Base-by-base conservation (phyloP, 306 rosid species). In the Senna siamea region DNA sequence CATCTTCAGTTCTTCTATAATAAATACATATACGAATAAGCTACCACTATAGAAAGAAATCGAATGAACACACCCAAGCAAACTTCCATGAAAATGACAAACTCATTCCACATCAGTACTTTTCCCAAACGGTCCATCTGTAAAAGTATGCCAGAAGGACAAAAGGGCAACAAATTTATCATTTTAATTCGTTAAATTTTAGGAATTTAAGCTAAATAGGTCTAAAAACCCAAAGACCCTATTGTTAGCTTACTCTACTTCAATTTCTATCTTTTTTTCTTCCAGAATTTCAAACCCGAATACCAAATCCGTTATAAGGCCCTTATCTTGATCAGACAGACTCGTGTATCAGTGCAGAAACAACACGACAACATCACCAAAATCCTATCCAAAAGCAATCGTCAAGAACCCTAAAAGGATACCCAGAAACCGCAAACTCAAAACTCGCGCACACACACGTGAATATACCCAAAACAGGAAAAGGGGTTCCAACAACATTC, bases 371-470 rank as follows among this genome's bases (percentile, higher is more conserved):
- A 34, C 19, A 7, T 17, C 47, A 47, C 20, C 14, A 70, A 18
- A 51, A 50, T 11, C 12, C 28, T 9, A 26, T 38, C 40, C 14
- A 22, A 7, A 38, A 28, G 5, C 35, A 67, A 60, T 15, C 12
- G 54, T 2, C 9, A 22, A 1, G 74, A 80, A 23, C 73, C 84
- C 80, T 64, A 73, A 40, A 1, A 41, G 2, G 55, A 15, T 9
- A 71, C 28, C 52, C 18, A 22, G 18, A 64, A 64, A 44, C 9
- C 34, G 10, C 22, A 57, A 26, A 3, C 30, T 26, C 30, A 26
- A 26, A 26, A 26, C 30, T 26, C 30, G 30, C 30, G 30, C 12
- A 7, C 11, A 0, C 48, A 14, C 20, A 34, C 46, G 0, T 6
- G 2, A 9, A 5, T 5, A 5, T 20, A 6, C n/a, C 18, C 66